Conservation (phyloP, 2,329 filamentous ascomycete species). For the Botrytis medusae region DNA sequence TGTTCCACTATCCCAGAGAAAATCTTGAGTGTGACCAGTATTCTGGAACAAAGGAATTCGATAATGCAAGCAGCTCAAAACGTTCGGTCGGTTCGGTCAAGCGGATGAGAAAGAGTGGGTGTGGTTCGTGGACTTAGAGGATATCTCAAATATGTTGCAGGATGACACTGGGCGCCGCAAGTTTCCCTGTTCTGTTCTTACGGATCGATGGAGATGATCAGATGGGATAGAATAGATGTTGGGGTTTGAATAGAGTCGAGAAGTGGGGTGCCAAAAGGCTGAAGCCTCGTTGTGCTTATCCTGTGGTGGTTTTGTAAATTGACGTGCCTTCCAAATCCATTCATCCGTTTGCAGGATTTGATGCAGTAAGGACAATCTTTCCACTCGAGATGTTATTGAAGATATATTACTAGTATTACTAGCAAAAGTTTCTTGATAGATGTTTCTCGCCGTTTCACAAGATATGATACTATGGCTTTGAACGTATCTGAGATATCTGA, state of each 20-base stretch:
- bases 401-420: not conserved
- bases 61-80: not conserved
- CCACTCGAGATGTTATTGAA: not conserved
- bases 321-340: not conserved
- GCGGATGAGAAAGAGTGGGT: conserved; percentile 13
- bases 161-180: conserved; percentile 1
- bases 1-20: not conserved
- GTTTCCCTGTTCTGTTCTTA: not conserved
- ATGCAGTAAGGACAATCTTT: not conserved
- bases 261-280: not conserved
- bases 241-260: not conserved
- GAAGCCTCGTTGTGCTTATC: not conserved
- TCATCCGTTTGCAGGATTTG: not conserved
- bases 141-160: not conserved
- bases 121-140: not conserved
- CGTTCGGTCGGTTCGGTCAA: conserved; percentile 13
- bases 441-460: too few species aligned
- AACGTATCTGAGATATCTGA: too few species aligned
- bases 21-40: not conserved
- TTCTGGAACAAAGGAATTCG: not conserved
- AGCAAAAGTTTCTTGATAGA: too few species aligned
- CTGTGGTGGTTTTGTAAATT: not conserved
- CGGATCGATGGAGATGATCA: conserved; percentile 8
- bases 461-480: too few species aligned
- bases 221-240: not conserved